Conservation (phyloP, 169 alveolate species). For the Eimeria sp. region DNA sequence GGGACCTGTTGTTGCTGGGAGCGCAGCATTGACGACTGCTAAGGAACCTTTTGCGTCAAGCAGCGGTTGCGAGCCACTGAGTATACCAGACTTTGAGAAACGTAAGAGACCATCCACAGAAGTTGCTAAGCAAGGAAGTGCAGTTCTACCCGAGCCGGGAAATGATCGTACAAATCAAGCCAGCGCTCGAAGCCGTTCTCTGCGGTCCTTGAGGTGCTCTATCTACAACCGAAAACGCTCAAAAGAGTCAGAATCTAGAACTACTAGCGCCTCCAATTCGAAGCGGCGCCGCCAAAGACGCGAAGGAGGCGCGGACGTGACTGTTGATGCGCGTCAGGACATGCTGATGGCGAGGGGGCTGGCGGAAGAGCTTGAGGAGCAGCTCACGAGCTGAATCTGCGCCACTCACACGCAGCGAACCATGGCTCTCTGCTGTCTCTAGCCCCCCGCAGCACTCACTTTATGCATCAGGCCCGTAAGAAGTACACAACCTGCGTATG, state of each 20-base stretch:
- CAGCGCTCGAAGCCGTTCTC: not conserved
- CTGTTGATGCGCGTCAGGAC: conserved; percentile 30
- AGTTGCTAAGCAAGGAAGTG: not conserved
- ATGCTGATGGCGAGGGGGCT: conserved; percentile 51
- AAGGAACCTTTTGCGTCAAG: not conserved
- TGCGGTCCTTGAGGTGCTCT: conserved; percentile 27
- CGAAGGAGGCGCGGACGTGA: not conserved
- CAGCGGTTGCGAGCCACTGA: not conserved
- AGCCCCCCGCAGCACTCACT: not conserved
- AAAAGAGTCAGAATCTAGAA: not conserved
- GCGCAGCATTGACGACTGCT: not conserved
- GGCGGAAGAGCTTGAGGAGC: conserved; percentile 72
- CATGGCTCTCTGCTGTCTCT: not conserved
- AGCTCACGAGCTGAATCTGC: conserved; percentile 59
- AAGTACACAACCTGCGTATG: not conserved
- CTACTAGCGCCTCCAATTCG: not conserved
- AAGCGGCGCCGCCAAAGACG: conserved; percentile 66
- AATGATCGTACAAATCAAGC: not conserved
- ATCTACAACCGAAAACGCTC: conserved; percentile 46
- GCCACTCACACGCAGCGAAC: not conserved
- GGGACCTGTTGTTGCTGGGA: not conserved
- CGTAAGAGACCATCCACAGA: not conserved
- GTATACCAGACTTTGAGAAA: not conserved
- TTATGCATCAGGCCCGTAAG: not conserved
- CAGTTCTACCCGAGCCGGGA: not conserved